Evolutionary conservation across 257 asterid genomes (phyloP).

Genomic region (Coffea eugenioides): DNA sequence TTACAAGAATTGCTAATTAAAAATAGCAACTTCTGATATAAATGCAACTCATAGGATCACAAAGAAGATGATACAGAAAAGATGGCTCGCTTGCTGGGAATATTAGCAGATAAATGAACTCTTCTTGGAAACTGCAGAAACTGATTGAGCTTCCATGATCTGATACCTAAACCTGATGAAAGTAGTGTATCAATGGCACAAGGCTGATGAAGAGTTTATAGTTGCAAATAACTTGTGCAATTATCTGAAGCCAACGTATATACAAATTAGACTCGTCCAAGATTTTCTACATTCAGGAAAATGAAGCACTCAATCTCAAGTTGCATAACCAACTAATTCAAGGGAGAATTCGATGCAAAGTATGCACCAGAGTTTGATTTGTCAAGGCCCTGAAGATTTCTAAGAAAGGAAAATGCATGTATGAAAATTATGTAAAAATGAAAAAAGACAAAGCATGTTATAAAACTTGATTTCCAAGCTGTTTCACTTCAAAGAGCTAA

Average conservation of each 20-base stretch:
- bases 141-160: background rate
- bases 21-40: background rate
- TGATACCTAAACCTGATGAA: background rate
- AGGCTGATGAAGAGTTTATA: background rate
- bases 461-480: background rate
- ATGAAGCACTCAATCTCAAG: background rate
- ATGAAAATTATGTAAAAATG: no score
- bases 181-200: no score
- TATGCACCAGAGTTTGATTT: background rate
- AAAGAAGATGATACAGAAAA: no score
- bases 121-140: background rate
- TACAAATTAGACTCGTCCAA: background rate
- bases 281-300: background rate
- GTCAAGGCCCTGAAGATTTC: background rate
- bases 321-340: background rate
- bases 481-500: background rate
- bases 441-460: background rate
- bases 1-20: background rate
- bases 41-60: background rate
- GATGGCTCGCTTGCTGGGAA: no score
- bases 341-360: background rate
- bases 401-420: background rate
- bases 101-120: background rate
- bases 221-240: background rate
- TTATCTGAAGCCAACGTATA: background rate